Evolutionary conservation across 129 eudicot genomes (phyloP).

Genomic region (Arctium lappa): DNA sequence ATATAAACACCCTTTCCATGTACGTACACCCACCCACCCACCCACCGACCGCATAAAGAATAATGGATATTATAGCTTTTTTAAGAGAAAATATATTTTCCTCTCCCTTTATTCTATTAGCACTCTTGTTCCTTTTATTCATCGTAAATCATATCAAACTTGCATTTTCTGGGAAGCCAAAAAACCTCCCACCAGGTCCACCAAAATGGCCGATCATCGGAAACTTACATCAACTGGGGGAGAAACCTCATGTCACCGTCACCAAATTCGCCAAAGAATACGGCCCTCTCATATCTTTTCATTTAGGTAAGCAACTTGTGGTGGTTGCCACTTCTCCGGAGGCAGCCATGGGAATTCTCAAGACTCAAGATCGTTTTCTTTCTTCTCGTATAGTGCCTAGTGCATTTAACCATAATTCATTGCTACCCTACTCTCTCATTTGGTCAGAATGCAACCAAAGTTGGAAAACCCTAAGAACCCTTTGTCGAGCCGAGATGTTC

Average conservation of each 20-base stretch:
- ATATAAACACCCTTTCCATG: too few species aligned
- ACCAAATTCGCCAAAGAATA: constrained; percentile 14
- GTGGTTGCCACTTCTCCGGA: constrained; percentile 28
- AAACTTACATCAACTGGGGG: constrained; percentile 19
- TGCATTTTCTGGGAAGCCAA: background rate
- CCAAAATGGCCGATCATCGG: constrained; percentile 22
- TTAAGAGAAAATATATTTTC: too few species aligned
- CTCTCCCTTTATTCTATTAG: too few species aligned
- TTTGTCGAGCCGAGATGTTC: background rate
- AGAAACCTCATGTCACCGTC: constrained; percentile 14
- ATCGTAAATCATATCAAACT: too few species aligned
- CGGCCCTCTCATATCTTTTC: constrained; percentile 22
- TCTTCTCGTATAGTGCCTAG: constrained; percentile 16
- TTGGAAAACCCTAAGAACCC: background rate
- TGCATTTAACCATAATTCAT: background rate
- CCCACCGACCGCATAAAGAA: too few species aligned
- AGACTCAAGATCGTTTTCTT: constrained; percentile 16
- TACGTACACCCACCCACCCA: too few species aligned
- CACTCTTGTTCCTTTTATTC: too few species aligned
- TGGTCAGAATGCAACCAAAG: background rate
- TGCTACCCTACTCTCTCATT: background rate
- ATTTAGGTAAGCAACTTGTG: constrained; percentile 11
- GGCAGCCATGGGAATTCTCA: constrained; percentile 24
- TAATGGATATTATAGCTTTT: too few species aligned
- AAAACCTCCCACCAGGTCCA: constrained; percentile 28